Evolutionary conservation across 1,284 basidiomycete genomes (phyloP).

Genomic region (Erythrobasidium hasegawianum): DNA sequence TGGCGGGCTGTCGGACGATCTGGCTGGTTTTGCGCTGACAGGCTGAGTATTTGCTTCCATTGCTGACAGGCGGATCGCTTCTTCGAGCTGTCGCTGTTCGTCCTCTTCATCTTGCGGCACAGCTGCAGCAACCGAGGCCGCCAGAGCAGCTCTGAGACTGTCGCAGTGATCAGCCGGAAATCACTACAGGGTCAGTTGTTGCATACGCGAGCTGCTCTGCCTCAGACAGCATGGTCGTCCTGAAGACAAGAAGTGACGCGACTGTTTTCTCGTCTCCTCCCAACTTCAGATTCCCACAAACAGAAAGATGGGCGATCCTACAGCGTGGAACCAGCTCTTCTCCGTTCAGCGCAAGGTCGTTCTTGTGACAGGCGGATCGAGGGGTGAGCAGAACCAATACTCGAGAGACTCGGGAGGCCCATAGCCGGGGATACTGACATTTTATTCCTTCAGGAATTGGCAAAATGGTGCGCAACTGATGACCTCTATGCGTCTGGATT

Average conservation of each 20-base stretch:
- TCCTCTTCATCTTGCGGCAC: background rate
- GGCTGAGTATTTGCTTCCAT: background rate
- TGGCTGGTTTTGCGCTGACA: no score
- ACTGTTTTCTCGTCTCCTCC: no score
- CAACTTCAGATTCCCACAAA: background rate
- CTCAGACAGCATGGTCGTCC: constrained; percentile 3
- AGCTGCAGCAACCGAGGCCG: background rate
- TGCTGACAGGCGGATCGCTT: background rate
- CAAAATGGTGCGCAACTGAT: constrained; percentile 58
- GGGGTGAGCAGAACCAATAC: constrained; percentile 40
- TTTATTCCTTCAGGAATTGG: constrained; percentile 60
- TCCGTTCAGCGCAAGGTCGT: constrained; percentile 57
- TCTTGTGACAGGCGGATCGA: constrained; percentile 63
- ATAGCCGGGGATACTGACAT: no score
- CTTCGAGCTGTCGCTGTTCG: background rate
- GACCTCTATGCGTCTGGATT: background rate
- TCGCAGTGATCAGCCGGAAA: background rate
- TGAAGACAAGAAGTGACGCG: background rate
- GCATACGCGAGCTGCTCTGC: background rate
- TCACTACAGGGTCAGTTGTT: background rate
- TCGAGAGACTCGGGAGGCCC: no score
- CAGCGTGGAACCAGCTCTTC: constrained; percentile 54
- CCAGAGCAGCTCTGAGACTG: background rate
- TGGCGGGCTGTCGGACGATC: no score
- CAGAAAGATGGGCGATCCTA: background rate